A percentile compares a stretch with the other conserved stretches of the same genome.
These are phyloP conservation scores for Penicillium nordicum DNA, from an alignment of 2,329 filamentous ascomycete genomes.

Conservation along the genomic window DNA sequence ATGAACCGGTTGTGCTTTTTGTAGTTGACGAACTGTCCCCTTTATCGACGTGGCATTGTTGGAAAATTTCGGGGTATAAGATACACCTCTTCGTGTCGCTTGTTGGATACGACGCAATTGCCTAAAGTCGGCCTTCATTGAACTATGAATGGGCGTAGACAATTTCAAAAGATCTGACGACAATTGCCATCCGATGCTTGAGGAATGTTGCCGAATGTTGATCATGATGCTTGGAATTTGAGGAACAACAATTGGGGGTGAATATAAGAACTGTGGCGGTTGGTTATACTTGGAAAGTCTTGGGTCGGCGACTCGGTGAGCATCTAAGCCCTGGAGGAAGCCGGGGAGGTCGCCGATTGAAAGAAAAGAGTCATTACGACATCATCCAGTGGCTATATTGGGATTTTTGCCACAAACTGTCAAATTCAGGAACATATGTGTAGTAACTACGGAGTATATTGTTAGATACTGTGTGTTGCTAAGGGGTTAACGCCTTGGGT, in stretches of 20 bases:
- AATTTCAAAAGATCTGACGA: not conserved
- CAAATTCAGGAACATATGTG: not conserved
- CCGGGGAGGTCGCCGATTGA: not conserved
- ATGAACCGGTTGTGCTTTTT: not conserved
- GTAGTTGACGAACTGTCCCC: not conserved
- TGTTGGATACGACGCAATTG: not conserved
- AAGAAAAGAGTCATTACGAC: not conserved
- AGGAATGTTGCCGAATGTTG: not conserved
- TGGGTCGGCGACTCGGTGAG: slow-evolving; percentile 5
- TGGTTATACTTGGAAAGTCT: not conserved
- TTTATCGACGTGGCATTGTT: not conserved
- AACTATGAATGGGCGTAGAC: not conserved
- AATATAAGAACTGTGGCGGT: not conserved
- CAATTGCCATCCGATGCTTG: not conserved
- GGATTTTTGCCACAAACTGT: not conserved
- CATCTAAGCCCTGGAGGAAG: not conserved
- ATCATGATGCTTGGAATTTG: not conserved
- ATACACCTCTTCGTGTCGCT: not conserved
- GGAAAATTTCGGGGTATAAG: not conserved
- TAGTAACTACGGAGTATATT: not conserved
- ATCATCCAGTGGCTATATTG: not conserved
- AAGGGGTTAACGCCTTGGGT: not conserved
- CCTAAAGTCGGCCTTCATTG: not conserved
- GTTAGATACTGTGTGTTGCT: not conserved
- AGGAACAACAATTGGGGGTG: not conserved